Evolutionary conservation across 371 early-diverging fungal genomes (phyloP), one percentile per base, ranked within the genome.

Genomic region (Paramicrosporidium saccamoebae): DNA sequence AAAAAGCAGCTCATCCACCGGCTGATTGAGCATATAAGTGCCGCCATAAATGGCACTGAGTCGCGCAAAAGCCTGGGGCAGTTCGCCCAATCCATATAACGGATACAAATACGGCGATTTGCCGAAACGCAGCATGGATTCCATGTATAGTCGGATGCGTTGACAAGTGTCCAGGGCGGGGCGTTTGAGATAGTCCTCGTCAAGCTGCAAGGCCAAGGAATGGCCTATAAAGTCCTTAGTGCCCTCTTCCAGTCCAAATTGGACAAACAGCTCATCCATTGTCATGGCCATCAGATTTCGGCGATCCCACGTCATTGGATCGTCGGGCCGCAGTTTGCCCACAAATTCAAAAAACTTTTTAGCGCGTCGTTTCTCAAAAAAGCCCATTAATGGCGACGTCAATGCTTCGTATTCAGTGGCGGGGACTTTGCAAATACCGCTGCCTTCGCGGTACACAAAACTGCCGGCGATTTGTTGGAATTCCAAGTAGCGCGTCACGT

Each of bases 91-190:
- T 22, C 99, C 99, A 37, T 92, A 92, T 28, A 84, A 52, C 28
- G 98, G 99, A 46, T 99, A 99, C 38, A 97, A 78, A 50, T 90
- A 99, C n/a, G 99, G 99, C 33, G 75, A 73, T 52, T 78, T 75
- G 33, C 94, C 86, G 39, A 77, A 79, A 22, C 77, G 61, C n/a
- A 75, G 64, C 34, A 97, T 57, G 10, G 97, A 97, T 17, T 59
- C 62, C 31, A 81, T 65, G 42, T 95, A 98, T 29, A 90, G 45
- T 27, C 68, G 55, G 27, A 97, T 74, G 35, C 78, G 69, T 34
- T 86, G 72, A 37, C 75, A 67, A 7, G 90, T 84, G 25, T 81
- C 82, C 20, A 55, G 48, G 11, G 96, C 96, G 30, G 79, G 64
- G 26, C 61, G 42, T 14, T 42, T 29, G 36, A 90, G 48, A 50